A percentile compares a stretch with the other conserved stretches of the same genome.
phyloP scores from a whole-genome alignment of 1,284 basidiomycete species.

The Ustilago trichophora region DNA sequence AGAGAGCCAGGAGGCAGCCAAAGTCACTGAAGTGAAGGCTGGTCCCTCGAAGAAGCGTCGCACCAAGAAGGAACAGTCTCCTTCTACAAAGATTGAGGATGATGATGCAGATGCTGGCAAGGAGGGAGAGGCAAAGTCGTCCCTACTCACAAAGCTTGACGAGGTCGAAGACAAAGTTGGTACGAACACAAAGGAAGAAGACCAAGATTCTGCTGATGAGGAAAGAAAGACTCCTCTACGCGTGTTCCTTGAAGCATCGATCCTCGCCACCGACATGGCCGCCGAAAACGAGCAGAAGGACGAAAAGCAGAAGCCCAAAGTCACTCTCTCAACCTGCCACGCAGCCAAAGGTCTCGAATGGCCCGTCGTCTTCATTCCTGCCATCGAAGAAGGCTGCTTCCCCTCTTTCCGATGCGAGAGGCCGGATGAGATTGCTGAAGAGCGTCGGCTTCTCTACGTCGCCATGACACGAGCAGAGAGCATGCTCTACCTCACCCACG shows the following conservation, averaged over 20 bases:
- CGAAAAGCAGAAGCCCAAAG: slow-evolving; percentile 72
- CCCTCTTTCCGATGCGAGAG: slow-evolving; percentile 76
- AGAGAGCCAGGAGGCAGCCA: slow-evolving; percentile 10
- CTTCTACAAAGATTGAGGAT: not conserved
- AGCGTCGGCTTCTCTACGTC: slow-evolving; percentile 85
- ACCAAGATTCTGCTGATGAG: slow-evolving; percentile 39
- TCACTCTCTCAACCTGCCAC: slow-evolving; percentile 87
- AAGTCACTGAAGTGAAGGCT: not conserved
- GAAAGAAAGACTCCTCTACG: slow-evolving; percentile 71
- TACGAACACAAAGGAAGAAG: no score
- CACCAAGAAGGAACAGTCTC: slow-evolving; percentile 4
- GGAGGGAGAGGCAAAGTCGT: not conserved
- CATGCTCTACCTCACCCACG: slow-evolving; percentile 74
- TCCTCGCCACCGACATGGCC: slow-evolving; percentile 83
- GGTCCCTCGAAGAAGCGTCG: slow-evolving; percentile 16
- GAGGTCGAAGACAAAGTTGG: slow-evolving; percentile 10
- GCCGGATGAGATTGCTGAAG: slow-evolving; percentile 79
- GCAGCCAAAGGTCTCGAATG: slow-evolving; percentile 91
- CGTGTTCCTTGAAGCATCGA: slow-evolving; percentile 83
- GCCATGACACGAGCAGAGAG: slow-evolving; percentile 87
- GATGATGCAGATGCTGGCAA: not conserved
- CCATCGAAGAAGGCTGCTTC: slow-evolving; percentile 77
- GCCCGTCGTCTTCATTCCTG: slow-evolving; percentile 79
- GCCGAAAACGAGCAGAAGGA: slow-evolving; percentile 67
- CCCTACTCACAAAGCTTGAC: slow-evolving; percentile 19